Evolutionary conservation across 2,329 filamentous ascomycete species (phyloP), one percentile per base, ranked within the genome.

Genomic region (Arthrinium phaeospermum): DNA sequence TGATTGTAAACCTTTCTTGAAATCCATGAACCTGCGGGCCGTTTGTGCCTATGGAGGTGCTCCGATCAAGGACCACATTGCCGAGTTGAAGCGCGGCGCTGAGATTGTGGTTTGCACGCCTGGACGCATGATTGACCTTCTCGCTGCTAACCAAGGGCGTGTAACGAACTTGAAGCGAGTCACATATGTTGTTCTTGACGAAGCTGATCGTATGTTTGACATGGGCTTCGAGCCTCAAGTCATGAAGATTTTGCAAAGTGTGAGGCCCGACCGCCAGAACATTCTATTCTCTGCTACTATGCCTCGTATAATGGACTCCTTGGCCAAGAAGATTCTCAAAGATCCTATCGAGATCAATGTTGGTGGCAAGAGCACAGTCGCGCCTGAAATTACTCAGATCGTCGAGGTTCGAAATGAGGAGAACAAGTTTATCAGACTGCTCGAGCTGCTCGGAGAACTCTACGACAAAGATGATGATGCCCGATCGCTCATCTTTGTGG

Each of bases 201-300:
- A 99, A 84, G 96, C 96, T 68, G 96, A 99, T 83, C 93, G 96
- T 74, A 98, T 99, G 96, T 98, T 98, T 80, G 96, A 99, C 81
- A 98, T 99, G 96, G 96, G 96, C 19, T 99, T 99, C 79, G 96
- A 98, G 83, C 96, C 96, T 2, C 96, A 99, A 82, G 95, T 99
- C 71, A 96, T 96, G 91, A 98, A 97, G 82, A 96, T 99, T 72
- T 91, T 98, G 80, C 91, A 91, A 76, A 98, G 96, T 78, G 93
- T 98, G 81, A 92, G 96, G 68, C 95, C 96, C 0, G 94, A 98
- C 80, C 92, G 94, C 69, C 96, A 99, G 81, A 98, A 95, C 0
- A 95, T 98, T 70, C 88, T 98, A 34, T 99, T 98, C 82, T 98
- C 96, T 0, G 96, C 96, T 94, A 98, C 80, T 34, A 99, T 99